Evolutionary conservation across 2,329 filamentous ascomycete species (phyloP), one percentile per base, ranked within the genome.

Genomic region (Aureobasidium sp.): DNA sequence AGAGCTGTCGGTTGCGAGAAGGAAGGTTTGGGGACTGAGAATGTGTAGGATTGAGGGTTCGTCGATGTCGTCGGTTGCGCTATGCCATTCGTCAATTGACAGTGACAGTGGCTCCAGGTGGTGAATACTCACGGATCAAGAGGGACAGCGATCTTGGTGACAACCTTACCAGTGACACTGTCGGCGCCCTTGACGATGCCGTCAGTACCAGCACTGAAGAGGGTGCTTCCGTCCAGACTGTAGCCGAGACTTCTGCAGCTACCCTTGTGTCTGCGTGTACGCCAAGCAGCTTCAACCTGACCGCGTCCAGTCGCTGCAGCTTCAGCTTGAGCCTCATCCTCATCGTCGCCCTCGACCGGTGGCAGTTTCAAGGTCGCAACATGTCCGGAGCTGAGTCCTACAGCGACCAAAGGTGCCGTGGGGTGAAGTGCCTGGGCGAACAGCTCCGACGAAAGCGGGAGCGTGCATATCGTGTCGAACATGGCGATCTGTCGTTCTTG

Each of bases 381-480:
- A 73, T 94, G 90, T 63, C 93, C 93, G 60, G 83, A 88, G 17
- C 89, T 86, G 29, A 97, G 82, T 17, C 94, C 94, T 52, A 96
- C 89, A 0, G 91, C 89, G 64, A 99, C 81, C 56, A 99, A 78
- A 15, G 93, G 90, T 72, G 92, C 85, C 0, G 82, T 83, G 1
- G 94, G 92, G 72, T 99, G 94, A 22, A 96, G 79, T 14, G 88
- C 89, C 74, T 96, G 91, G 1, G 90, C 77, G 77, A 99, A 97
- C 69, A 99, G 81, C 71, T 97, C 94, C 62, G 89, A 84, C 62
- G 84, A 83, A 50, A 97, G 85, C 65, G 92, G 91, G 49, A 97
- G 84, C 29, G 89, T 91, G 80, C 93, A 97, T 66, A 96, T 83
- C 66, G 91, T 96, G 75, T 97, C 91, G 71, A 95, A 90, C 90